Percentiles rank a stretch among this genome's conserved stretches.
phyloP scores from a whole-genome alignment of 768 basidiomycete species.

The Lentinula edodes region DNA sequence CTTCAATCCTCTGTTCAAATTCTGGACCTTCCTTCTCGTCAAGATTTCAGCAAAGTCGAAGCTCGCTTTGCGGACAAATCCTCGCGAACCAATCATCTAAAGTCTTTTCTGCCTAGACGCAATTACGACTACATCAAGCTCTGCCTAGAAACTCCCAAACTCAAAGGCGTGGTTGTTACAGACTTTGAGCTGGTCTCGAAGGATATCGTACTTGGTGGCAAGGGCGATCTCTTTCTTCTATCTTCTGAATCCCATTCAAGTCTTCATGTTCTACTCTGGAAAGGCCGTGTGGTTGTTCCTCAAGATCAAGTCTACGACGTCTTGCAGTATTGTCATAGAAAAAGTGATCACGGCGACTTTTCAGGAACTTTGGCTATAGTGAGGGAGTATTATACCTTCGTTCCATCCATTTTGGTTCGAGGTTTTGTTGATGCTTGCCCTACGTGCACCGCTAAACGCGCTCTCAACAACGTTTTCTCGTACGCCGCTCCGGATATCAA shows the following conservation, averaged over 20 bases:
- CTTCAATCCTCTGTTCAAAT: neutral
- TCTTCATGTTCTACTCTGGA: slow-evolving; percentile 26
- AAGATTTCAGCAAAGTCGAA: neutral
- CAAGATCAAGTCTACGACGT: slow-evolving; percentile 54
- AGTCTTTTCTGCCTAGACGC: neutral
- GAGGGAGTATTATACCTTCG: slow-evolving; percentile 49
- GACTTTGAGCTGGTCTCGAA: neutral
- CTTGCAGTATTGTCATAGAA: slow-evolving; percentile 46
- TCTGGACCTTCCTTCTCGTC: neutral
- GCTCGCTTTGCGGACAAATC: neutral
- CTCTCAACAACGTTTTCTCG: neutral
- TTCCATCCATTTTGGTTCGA: slow-evolving; percentile 58
- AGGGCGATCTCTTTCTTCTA: neutral
- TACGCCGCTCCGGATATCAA: neutral
- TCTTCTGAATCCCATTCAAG: neutral
- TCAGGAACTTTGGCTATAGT: slow-evolving; percentile 53
- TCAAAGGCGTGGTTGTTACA: neutral
- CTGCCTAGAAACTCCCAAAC: neutral
- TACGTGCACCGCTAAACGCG: slow-evolving; percentile 30
- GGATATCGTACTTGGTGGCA: neutral
- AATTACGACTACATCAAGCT: neutral
- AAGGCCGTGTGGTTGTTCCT: slow-evolving; percentile 50
- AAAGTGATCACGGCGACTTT: slow-evolving; percentile 48
- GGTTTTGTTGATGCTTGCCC: slow-evolving; percentile 57
- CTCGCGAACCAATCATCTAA: neutral